Evolutionary conservation across 2,329 filamentous ascomycete species (phyloP).

Genomic region (Hymenoscyphus occultus): DNA sequence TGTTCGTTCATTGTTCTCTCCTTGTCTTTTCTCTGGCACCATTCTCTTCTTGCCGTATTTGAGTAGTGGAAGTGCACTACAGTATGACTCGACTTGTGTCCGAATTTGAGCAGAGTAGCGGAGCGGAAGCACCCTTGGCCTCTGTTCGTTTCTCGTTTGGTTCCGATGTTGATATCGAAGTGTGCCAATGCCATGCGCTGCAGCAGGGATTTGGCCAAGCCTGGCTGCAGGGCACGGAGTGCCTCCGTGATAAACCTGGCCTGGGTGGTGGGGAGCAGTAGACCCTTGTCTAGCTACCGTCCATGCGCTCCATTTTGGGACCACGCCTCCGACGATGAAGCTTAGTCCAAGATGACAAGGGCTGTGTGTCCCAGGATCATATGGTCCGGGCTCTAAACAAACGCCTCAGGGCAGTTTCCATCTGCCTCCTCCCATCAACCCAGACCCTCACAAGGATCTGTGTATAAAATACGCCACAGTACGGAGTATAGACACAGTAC

Average conservation of each 20-base stretch:
- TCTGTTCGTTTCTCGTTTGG: slow-evolving; percentile 14
- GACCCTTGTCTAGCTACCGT: slow-evolving; percentile 4
- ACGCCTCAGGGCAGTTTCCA: slow-evolving; percentile 26
- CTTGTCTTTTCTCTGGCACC: not conserved
- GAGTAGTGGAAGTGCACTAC: slow-evolving; percentile 5
- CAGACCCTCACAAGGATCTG: slow-evolving; percentile 14
- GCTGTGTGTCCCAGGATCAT: slow-evolving; percentile 20
- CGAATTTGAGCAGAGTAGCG: slow-evolving; percentile 20
- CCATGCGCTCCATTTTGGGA: slow-evolving; percentile 12
- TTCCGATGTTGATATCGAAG: slow-evolving; percentile 21
- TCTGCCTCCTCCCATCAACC: slow-evolving; percentile 13
- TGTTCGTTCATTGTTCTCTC: not conserved
- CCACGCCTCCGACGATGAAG: slow-evolving; percentile 11
- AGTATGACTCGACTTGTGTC: slow-evolving; percentile 24
- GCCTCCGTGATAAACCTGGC: not conserved
- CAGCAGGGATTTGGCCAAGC: slow-evolving; percentile 4
- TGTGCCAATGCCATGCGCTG: slow-evolving; percentile 7
- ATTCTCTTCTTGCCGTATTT: not conserved
- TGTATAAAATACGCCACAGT: slow-evolving; percentile 12
- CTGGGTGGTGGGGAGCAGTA: slow-evolving; percentile 14
- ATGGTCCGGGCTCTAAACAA: slow-evolving; percentile 28
- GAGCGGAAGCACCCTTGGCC: slow-evolving; percentile 19
- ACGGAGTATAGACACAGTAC: not conserved
- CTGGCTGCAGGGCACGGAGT: not conserved
- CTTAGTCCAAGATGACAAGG: slow-evolving; percentile 8